Conservation (phyloP, 129 eudicot species). For the Smallanthus sonchifolius region DNA sequence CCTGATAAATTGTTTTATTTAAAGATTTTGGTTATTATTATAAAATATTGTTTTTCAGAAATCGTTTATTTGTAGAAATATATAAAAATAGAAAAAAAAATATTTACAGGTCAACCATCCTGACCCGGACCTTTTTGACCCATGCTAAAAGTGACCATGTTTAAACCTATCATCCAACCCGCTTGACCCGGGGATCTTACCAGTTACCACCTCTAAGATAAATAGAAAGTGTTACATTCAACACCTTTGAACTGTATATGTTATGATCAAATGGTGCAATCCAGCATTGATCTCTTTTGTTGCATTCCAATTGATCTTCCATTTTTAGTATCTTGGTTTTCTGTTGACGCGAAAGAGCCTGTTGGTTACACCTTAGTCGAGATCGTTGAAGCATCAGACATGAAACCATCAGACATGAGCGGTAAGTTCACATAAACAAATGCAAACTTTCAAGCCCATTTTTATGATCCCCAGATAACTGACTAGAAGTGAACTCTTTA, state of each 20-base stretch:
- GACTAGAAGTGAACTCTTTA: conserved; percentile 12
- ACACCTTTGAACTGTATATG: too few species aligned
- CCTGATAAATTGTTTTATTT: neutral
- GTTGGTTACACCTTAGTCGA: conserved; percentile 67
- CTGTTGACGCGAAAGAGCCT: conserved; percentile 83
- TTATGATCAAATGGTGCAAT: neutral
- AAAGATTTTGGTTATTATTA: neutral
- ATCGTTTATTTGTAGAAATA: too few species aligned
- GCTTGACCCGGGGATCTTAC: neutral
- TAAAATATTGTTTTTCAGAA: neutral
- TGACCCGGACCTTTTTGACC: neutral
- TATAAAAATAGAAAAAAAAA: too few species aligned
- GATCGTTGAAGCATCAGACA: conserved; percentile 72
- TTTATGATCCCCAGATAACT: neutral
- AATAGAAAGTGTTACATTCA: neutral
- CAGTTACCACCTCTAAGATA: too few species aligned
- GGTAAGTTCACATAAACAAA: conserved; percentile 41
- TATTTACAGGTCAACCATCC: neutral
- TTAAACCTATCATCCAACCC: neutral
- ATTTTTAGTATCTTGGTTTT: conserved; percentile 69
- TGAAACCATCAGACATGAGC: conserved; percentile 78
- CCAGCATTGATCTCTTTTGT: neutral
- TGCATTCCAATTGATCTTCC: neutral
- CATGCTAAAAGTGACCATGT: neutral
- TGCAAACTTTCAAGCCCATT: neutral